phyloP scores from a whole-genome alignment of 2,329 filamentous ascomycete genomes.

The Metarhizium robertsii region DNA sequence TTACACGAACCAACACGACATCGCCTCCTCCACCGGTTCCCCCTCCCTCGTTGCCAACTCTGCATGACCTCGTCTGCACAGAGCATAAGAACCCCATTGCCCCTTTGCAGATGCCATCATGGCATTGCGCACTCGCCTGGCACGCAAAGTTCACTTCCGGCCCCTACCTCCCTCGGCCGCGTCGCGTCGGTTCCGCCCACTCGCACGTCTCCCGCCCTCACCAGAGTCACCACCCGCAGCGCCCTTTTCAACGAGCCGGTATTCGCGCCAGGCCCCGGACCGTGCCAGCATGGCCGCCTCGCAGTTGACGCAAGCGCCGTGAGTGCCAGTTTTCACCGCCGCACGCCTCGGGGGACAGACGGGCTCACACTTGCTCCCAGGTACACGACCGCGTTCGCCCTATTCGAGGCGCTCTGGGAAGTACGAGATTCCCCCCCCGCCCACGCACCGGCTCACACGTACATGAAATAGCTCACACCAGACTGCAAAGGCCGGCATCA shows the following conservation, averaged over 20 bases:
- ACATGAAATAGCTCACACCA: too few relatives aligned
- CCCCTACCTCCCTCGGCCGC: not conserved
- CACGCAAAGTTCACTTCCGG: not conserved
- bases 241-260: not conserved
- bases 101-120: not conserved
- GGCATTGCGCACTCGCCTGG: not conserved
- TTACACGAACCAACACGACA: not conserved
- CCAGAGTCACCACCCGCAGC: not conserved
- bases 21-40: not conserved
- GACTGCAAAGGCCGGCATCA: not conserved
- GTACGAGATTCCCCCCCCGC: not conserved
- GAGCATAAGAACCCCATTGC: not conserved
- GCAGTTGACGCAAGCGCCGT: not conserved
- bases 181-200: not conserved
- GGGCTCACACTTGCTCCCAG: not conserved
- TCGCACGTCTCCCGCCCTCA: not conserved
- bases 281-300: not conserved
- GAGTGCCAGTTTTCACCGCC: not conserved
- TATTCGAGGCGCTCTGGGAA: conserved; percentile 1
- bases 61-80: not conserved
- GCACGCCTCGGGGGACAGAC: not conserved
- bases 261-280: not conserved
- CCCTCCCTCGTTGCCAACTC: not conserved
- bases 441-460: too few relatives aligned
- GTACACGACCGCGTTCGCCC: not conserved